Evolutionary conservation across 2,329 filamentous ascomycete genomes (phyloP).

Genomic region (Cryphonectria parasitica): DNA sequence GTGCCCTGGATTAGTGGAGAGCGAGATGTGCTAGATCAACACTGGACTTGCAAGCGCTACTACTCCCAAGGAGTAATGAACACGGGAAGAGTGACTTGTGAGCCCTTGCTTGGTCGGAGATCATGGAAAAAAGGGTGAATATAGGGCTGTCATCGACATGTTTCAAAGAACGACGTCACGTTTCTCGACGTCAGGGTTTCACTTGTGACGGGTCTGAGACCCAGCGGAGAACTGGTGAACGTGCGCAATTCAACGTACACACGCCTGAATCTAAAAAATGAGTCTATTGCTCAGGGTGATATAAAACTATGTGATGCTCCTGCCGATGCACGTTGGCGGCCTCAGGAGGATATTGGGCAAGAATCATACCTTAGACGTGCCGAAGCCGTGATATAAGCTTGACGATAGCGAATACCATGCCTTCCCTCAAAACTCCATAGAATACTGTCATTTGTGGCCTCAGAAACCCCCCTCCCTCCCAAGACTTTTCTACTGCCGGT

Average conservation of each 20-base stretch:
- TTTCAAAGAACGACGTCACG: not conserved
- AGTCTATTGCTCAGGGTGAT: not conserved
- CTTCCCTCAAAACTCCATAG: not conserved
- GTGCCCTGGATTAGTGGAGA: not conserved
- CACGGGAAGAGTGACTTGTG: not conserved
- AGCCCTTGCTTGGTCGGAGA: not conserved
- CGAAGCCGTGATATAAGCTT: not conserved
- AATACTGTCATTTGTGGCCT: not conserved
- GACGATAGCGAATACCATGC: too few relatives aligned
- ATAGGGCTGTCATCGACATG: not conserved
- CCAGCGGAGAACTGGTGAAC: not conserved
- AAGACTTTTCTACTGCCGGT: too few relatives aligned
- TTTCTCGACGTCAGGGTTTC: not conserved
- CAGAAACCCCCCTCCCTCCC: too few relatives aligned
- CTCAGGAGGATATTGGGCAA: not conserved
- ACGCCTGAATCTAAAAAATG: not conserved
- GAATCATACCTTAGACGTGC: not conserved
- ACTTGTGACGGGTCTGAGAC: not conserved
- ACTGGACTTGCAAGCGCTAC: not conserved
- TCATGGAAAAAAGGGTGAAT: not conserved
- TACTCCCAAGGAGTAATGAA: not conserved
- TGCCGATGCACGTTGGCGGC: not conserved
- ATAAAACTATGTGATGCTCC: not conserved
- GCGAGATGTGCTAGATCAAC: not conserved
- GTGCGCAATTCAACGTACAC: not conserved